Percentiles rank a stretch among this genome's conserved stretches.
Evolutionary conservation across 352 stramenopile species (phyloP).

Genomic region (Phytophthora melonis): DNA sequence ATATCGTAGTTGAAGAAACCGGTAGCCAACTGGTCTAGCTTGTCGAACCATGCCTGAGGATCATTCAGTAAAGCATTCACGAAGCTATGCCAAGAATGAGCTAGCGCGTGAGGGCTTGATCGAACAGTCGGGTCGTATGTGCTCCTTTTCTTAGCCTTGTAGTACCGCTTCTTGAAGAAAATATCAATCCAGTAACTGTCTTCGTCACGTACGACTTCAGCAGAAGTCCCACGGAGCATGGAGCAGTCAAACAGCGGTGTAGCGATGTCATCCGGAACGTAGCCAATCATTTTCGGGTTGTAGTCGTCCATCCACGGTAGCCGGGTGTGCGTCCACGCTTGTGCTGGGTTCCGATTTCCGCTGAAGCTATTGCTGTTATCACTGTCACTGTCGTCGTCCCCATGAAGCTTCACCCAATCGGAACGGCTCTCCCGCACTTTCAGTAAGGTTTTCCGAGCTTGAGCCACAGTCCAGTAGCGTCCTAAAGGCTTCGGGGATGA

Average conservation of each 20-base stretch:
- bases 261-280: not conserved
- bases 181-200: not conserved
- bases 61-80: not conserved
- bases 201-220: not conserved
- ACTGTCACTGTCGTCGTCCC: too few species aligned
- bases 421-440: too few species aligned
- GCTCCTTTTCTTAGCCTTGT: not conserved
- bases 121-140: not conserved
- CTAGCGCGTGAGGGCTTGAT: not conserved
- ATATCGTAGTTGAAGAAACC: not conserved
- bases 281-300: not conserved
- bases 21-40: not conserved
- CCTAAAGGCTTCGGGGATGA: too few species aligned
- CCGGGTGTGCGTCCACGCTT: too few species aligned
- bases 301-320: not conserved
- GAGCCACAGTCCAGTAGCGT: too few species aligned
- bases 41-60: not conserved
- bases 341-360: too few species aligned
- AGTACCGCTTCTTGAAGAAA: not conserved
- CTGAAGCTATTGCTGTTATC: too few species aligned
- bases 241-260: not conserved
- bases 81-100: not conserved
- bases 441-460: too few species aligned
- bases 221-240: not conserved
- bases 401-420: too few species aligned